phyloP scores from a whole-genome alignment of 768 basidiomycete species.

The Roridomyces roridus region DNA sequence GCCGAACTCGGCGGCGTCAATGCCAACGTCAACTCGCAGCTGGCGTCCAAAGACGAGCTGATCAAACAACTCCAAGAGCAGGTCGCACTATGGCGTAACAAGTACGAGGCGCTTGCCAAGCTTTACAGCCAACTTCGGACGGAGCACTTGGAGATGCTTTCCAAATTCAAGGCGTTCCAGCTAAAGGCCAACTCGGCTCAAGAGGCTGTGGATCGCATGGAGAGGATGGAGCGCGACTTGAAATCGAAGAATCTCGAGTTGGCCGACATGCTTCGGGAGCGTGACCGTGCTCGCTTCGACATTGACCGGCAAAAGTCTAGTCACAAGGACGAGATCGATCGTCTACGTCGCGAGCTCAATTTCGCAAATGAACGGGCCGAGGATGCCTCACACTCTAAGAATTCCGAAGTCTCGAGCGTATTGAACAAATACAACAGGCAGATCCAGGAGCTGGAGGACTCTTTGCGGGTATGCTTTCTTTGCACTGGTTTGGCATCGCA shows the following conservation, averaged over 20 bases:
- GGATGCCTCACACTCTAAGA: slow-evolving; percentile 89
- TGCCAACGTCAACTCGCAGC: slow-evolving; percentile 82
- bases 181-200: slow-evolving; percentile 98
- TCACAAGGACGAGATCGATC: slow-evolving; percentile 95
- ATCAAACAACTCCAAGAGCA: slow-evolving; percentile 97
- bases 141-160: slow-evolving; percentile 96
- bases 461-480: slow-evolving; percentile 69
- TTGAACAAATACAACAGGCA: slow-evolving; percentile 96
- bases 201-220: slow-evolving; percentile 98
- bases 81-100: slow-evolving; percentile 95
- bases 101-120: slow-evolving; percentile 98
- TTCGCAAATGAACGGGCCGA: slow-evolving; percentile 99
- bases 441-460: slow-evolving; percentile 94
- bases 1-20: slow-evolving; percentile 81
- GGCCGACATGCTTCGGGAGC: slow-evolving; percentile 98
- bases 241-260: slow-evolving; percentile 99
- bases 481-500: slow-evolving; percentile 6
- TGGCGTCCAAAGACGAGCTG: slow-evolving; percentile 91
- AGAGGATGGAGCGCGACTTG: slow-evolving; percentile 96
- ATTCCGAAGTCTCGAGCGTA: slow-evolving; percentile 87
- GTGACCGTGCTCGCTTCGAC: slow-evolving; percentile 95
- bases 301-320: slow-evolving; percentile 91
- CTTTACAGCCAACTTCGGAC: slow-evolving; percentile 97
- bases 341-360: slow-evolving; percentile 87
- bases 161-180: slow-evolving; percentile 97